Evolutionary conservation across 1,284 basidiomycete genomes (phyloP).

Genomic region (Irpex rosettiformis): DNA sequence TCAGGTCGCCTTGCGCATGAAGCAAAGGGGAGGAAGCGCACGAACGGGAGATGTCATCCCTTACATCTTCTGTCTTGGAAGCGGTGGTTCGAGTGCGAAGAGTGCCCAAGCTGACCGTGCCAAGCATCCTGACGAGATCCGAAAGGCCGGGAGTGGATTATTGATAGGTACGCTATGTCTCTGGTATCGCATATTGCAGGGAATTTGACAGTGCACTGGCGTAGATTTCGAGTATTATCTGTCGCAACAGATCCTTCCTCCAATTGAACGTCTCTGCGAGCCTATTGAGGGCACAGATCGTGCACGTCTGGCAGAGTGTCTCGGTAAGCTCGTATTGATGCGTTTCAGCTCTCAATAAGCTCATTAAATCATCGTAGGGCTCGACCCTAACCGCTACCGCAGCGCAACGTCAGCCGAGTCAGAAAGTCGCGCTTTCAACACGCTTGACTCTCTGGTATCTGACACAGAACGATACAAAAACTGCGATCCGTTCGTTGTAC

Average conservation of each 20-base stretch:
- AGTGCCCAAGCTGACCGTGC: slow-evolving; percentile 88
- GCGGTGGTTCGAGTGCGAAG: slow-evolving; percentile 73
- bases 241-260: slow-evolving; percentile 89
- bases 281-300: slow-evolving; percentile 96
- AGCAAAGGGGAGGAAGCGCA: slow-evolving; percentile 77
- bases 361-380: slow-evolving; percentile 43
- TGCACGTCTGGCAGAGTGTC: slow-evolving; percentile 87
- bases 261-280: slow-evolving; percentile 93
- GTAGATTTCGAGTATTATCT: slow-evolving; percentile 92
- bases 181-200: not conserved
- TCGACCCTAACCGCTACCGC: slow-evolving; percentile 83
- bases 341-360: not conserved
- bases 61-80: slow-evolving; percentile 89
- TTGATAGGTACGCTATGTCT: slow-evolving; percentile 61
- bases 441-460: slow-evolving; percentile 88
- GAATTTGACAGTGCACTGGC: not conserved
- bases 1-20: slow-evolving; percentile 92
- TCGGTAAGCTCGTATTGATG: slow-evolving; percentile 55
- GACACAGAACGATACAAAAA: slow-evolving; percentile 87
- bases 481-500: slow-evolving; percentile 62
- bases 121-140: slow-evolving; percentile 91
- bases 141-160: slow-evolving; percentile 61
- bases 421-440: slow-evolving; percentile 72
- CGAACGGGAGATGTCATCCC: slow-evolving; percentile 92
- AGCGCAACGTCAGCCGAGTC: slow-evolving; percentile 38